Evolutionary conservation across 768 basidiomycete species (phyloP).

Genomic region (Lentinula edodes): DNA sequence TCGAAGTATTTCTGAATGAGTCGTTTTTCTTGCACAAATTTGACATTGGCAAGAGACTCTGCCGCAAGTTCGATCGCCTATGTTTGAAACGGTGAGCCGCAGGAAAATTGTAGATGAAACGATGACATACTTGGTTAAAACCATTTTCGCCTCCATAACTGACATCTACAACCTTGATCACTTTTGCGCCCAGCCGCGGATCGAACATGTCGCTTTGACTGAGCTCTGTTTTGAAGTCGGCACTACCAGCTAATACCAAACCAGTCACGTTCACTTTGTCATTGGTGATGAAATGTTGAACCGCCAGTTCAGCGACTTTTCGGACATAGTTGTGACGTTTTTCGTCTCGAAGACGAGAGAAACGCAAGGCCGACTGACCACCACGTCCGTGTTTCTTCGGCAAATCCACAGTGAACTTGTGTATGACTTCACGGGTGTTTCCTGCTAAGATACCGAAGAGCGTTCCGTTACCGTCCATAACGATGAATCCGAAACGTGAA

Average conservation of each 20-base stretch:
- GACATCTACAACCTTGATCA: slow-evolving; percentile 98
- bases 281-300: slow-evolving; percentile 95
- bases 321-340: slow-evolving; percentile 99
- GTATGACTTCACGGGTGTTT: slow-evolving; percentile 94
- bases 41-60: slow-evolving; percentile 95
- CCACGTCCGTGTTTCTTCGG: slow-evolving; percentile 99
- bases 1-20: slow-evolving; percentile 98
- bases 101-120: slow-evolving; percentile 3
- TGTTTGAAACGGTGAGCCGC: too few relatives aligned
- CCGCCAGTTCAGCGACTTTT: slow-evolving; percentile 95
- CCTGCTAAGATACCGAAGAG: slow-evolving; percentile 95
- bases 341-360: slow-evolving; percentile 98
- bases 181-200: slow-evolving; percentile 76
- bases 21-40: slow-evolving; percentile 98
- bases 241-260: slow-evolving; percentile 91
- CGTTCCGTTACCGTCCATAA: slow-evolving; percentile 98
- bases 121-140: slow-evolving; percentile 83
- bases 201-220: slow-evolving; percentile 97
- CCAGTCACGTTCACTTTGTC: slow-evolving; percentile 99
- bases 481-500: slow-evolving; percentile 97
- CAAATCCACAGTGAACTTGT: slow-evolving; percentile 98
- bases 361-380: slow-evolving; percentile 99
- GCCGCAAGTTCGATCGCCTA: slow-evolving; percentile 96
- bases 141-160: slow-evolving; percentile 99
- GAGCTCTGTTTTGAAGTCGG: slow-evolving; percentile 98